Conservation (phyloP, 495 filamentous ascomycete genomes). For the Cairneyella variabilis region DNA sequence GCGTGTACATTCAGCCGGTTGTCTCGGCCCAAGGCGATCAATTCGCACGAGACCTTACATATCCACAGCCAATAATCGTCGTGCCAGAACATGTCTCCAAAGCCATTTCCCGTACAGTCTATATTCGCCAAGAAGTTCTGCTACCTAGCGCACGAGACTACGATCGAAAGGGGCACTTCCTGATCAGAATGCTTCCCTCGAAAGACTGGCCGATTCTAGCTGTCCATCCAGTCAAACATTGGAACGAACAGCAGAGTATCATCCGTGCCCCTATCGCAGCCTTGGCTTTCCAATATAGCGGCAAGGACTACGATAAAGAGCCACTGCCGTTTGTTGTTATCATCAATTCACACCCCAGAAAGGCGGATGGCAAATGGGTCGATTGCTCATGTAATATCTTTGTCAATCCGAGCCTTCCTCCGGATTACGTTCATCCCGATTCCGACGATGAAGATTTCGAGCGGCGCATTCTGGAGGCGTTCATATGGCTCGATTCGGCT, state of each 20-base stretch:
- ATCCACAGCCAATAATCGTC: background rate
- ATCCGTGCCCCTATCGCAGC: background rate
- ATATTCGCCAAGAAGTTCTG: conserved; percentile 1
- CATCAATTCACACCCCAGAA: background rate
- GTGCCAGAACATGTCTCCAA: background rate
- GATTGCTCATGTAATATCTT: too few species aligned
- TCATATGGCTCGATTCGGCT: too few species aligned
- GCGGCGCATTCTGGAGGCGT: too few species aligned
- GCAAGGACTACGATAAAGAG: background rate
- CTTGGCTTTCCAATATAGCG: background rate
- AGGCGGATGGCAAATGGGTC: too few species aligned
- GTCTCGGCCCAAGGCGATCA: background rate
- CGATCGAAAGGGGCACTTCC: conserved; percentile 1
- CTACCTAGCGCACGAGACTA: background rate
- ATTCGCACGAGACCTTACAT: conserved; percentile 1
- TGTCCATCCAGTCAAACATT: background rate
- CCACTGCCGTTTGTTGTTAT: background rate
- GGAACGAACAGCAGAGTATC: background rate
- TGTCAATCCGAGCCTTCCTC: too few species aligned
- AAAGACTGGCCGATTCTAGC: background rate
- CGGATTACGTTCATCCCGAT: too few species aligned
- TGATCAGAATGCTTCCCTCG: background rate
- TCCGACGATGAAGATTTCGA: too few species aligned
- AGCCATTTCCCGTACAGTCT: background rate
- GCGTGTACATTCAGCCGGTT: conserved; percentile 2